A percentile compares a stretch with the other conserved stretches of the same genome.
Evolutionary conservation across 257 asterid genomes (phyloP).

Genomic region (Solanum lycopersicoides): DNA sequence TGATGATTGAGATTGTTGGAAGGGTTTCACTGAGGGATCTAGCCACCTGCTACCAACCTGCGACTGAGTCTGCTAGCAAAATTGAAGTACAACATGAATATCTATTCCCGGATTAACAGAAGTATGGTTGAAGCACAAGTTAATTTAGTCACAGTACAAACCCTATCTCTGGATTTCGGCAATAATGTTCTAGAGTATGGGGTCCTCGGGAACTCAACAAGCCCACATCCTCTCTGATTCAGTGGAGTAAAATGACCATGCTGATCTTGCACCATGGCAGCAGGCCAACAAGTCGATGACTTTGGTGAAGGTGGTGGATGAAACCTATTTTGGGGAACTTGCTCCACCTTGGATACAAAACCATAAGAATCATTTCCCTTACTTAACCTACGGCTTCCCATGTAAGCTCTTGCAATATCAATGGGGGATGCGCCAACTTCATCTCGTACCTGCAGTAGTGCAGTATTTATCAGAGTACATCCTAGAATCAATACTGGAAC

Average conservation of each 20-base stretch:
- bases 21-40: conserved; percentile 29
- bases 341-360: conserved; percentile 22
- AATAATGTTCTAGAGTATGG: conserved; percentile 69
- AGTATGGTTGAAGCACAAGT: not conserved
- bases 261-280: conserved; percentile 48
- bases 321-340: conserved; percentile 33
- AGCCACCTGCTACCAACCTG: conserved; percentile 38
- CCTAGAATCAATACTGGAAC: not conserved
- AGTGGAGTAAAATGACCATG: conserved; percentile 51
- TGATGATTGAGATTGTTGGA: conserved; percentile 44
- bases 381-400: conserved; percentile 63
- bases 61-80: conserved; percentile 27
- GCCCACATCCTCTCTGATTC: conserved; percentile 50
- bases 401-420: conserved; percentile 88
- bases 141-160: conserved; percentile 8
- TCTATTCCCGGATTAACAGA: not conserved
- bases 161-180: conserved; percentile 63
- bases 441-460: conserved; percentile 43
- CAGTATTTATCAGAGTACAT: not conserved
- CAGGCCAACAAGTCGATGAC: conserved; percentile 78
- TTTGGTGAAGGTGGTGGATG: conserved; percentile 49
- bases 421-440: conserved; percentile 74
- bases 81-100: not conserved
- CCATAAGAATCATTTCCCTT: conserved; percentile 28
- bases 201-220: conserved; percentile 73